These are phyloP conservation scores for Halophytophthora batemanensis DNA, from an alignment of 352 stramenopile species.

Conservation along the genomic window DNA sequence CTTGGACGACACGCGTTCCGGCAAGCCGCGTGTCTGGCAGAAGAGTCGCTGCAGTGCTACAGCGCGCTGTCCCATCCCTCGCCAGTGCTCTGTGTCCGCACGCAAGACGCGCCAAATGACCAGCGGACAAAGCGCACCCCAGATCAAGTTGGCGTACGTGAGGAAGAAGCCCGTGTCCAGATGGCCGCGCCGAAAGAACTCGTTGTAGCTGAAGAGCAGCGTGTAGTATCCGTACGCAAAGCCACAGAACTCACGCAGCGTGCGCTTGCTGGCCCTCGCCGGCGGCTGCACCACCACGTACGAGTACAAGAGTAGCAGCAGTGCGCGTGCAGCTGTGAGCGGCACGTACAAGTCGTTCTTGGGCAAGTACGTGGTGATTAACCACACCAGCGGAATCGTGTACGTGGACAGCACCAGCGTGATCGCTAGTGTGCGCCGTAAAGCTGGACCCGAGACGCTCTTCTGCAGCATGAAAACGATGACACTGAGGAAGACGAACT, in stretches of 20 bases:
- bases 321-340: slow-evolving; percentile 29
- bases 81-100: slow-evolving; percentile 61
- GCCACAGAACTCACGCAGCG: slow-evolving; percentile 45
- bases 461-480: slow-evolving; percentile 69
- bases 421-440: slow-evolving; percentile 40
- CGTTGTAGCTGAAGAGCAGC: slow-evolving; percentile 48
- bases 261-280: slow-evolving; percentile 44
- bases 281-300: slow-evolving; percentile 51
- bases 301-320: slow-evolving; percentile 45
- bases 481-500: slow-evolving; percentile 60
- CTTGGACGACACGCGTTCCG: slow-evolving; percentile 50
- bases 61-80: slow-evolving; percentile 47
- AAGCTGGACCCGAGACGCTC: slow-evolving; percentile 44
- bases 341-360: slow-evolving; percentile 31
- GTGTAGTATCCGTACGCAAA: slow-evolving; percentile 55
- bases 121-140: slow-evolving; percentile 45
- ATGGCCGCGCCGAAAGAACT: slow-evolving; percentile 44
- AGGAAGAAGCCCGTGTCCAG: slow-evolving; percentile 56
- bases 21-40: slow-evolving; percentile 40
- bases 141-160: slow-evolving; percentile 59
- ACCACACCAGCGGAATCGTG: slow-evolving; percentile 43
- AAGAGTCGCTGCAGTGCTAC: slow-evolving; percentile 41
- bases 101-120: slow-evolving; percentile 60
- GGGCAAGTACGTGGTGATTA: slow-evolving; percentile 32
- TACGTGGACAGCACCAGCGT: slow-evolving; percentile 44